Evolutionary conservation across 2,329 filamentous ascomycete species (phyloP).

Genomic region (Nigrospora osmanthi): DNA sequence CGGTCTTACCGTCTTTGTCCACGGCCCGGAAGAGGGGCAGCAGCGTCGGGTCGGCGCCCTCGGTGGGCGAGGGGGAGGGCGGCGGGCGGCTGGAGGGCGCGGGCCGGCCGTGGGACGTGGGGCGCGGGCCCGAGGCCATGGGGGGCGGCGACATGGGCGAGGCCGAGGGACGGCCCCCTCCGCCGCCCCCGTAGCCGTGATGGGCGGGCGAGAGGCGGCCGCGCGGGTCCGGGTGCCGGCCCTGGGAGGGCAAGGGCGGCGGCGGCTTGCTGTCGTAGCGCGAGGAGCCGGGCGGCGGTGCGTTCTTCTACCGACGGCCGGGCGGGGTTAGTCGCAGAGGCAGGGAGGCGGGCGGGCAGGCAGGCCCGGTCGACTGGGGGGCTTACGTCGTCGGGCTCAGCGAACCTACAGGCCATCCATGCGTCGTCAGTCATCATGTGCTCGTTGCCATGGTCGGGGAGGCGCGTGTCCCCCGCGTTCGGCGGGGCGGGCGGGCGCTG

Average conservation of each 20-base stretch:
- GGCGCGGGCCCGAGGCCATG: constrained; percentile 31
- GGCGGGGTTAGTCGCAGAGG: too few relatives aligned
- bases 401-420: constrained; percentile 29
- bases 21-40: constrained; percentile 84
- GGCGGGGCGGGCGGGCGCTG: background rate
- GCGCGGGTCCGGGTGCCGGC: constrained; percentile 4
- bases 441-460: too few relatives aligned
- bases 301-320: constrained; percentile 1
- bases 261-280: constrained; percentile 43
- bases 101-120: constrained; percentile 39
- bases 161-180: constrained; percentile 11
- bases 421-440: too few relatives aligned
- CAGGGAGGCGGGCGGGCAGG: background rate
- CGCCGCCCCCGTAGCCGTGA: background rate
- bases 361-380: too few relatives aligned
- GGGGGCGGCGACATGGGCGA: constrained; percentile 43
- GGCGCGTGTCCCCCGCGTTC: background rate
- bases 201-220: constrained; percentile 4
- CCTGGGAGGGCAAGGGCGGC: constrained; percentile 24
- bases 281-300: constrained; percentile 16
- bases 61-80: constrained; percentile 50
- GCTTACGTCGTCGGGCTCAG: constrained; percentile 40
- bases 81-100: constrained; percentile 55
- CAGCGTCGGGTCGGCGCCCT: constrained; percentile 61
- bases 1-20: constrained; percentile 64